Percentiles rank a stretch among this genome's conserved stretches.
These are phyloP conservation scores for Boechera divaricarpa DNA, from an alignment of 345 rosid genomes.

Conservation along the genomic window DNA sequence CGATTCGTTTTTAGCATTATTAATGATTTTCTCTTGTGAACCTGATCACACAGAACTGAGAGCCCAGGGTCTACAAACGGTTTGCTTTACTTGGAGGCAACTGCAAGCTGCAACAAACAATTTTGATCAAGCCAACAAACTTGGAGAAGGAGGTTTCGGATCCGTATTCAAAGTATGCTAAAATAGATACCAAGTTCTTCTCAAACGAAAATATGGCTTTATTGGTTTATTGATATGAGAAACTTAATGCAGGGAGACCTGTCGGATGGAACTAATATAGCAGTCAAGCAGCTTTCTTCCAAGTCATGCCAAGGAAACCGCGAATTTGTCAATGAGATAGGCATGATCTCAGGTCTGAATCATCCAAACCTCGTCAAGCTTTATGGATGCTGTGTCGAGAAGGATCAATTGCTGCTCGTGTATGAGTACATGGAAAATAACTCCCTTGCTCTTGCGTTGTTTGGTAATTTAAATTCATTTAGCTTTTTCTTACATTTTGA, in stretches of 20 bases:
- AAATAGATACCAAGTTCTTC: not conserved
- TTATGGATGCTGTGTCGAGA: conserved; percentile 51
- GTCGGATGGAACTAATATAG: conserved; percentile 40
- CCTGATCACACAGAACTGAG: not conserved
- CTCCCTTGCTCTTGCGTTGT: conserved; percentile 38
- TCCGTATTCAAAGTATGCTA: conserved; percentile 33
- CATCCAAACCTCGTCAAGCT: conserved; percentile 55
- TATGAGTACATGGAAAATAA: conserved; percentile 58
- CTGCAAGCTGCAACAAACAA: conserved; percentile 31
- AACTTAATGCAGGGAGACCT: conserved; percentile 36
- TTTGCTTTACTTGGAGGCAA: conserved; percentile 32
- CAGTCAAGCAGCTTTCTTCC: conserved; percentile 53
- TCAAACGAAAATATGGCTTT: not conserved
- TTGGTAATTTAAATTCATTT: conserved; percentile 28
- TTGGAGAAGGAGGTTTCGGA: conserved; percentile 44
- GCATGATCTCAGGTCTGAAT: conserved; percentile 51
- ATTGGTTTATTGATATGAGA: not conserved
- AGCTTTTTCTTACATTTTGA: not conserved
- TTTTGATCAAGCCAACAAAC: conserved; percentile 27
- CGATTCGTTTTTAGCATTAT: not conserved
- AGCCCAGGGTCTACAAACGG: conserved; percentile 1
- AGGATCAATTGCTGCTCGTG: conserved; percentile 46
- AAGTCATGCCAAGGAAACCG: conserved; percentile 53
- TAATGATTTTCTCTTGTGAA: not conserved
- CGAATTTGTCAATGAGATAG: conserved; percentile 53